Evolutionary conservation across 345 rosid genomes (phyloP), one percentile per base, ranked within the genome.

Genomic region (Melastoma malabathricum): DNA sequence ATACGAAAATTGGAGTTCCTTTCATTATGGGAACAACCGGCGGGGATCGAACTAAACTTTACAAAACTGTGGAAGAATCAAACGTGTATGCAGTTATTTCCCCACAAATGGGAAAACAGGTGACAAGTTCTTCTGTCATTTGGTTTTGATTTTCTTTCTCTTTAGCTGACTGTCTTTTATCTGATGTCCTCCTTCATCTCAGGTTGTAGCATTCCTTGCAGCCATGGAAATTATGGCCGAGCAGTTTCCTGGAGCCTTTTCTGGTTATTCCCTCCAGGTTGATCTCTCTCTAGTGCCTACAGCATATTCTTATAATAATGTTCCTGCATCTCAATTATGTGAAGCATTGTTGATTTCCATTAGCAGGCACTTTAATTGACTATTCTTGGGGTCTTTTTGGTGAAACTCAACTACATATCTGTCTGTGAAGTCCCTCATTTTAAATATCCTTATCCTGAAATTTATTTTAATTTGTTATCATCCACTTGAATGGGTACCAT

Each of bases 81-180:
- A 79, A 73, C 50, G 60, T 56, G 34, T 92, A 84, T 68, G 94
- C 98, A 59, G 90, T 92, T 50, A 82, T 92, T 54, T 92, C 98
- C 13, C 98, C 96, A 15, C 98, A 92, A 65, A 92, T 92, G 98
- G 98, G 98, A 59, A 92, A 92, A 50, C 97, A 84, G 76, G 95
- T 86, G 62, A 53, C 31, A 27, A 43, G 41, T 51, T 64, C 31
- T 31, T 43, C 44, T 51, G 34, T 0, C 51, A 44, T 7, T 46
- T 15, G 16, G 45, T 29, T 19, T 27, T 18, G 17, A 22, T 44
- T 48, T 50, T 51, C 16, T 5, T 44, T 34, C 22, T 46, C 14
- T 16, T 9, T 12, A 18, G 10, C 3, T 64, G 50, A 53, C 39
- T 63, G 47, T 47, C 10, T 43, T 62, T 15, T 68, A 31, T 52